Evolutionary conservation across 2,329 filamentous ascomycete genomes (phyloP).

Genomic region (Rhinocladiella mackenziei): DNA sequence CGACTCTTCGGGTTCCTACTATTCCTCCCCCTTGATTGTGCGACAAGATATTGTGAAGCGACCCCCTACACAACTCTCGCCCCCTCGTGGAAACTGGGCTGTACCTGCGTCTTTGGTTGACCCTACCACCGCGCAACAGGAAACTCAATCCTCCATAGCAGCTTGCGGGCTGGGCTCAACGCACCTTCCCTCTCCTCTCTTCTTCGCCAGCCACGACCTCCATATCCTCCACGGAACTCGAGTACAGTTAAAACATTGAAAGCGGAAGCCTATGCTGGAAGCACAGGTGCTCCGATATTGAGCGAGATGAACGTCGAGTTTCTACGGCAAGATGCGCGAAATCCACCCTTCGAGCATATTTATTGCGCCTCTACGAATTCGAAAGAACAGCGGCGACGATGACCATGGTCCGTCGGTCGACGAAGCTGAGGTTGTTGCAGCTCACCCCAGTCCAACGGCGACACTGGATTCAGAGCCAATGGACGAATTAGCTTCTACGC

Average conservation of each 20-base stretch:
- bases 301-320: slow-evolving; percentile 16
- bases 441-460: slow-evolving; percentile 2
- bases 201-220: too few species aligned
- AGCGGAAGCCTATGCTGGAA: slow-evolving; percentile 1
- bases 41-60: slow-evolving; percentile 15
- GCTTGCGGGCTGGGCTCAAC: too few species aligned
- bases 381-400: slow-evolving; percentile 20
- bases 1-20: too few species aligned
- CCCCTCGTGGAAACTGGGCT: neutral
- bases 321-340: slow-evolving; percentile 19
- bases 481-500: slow-evolving; percentile 43
- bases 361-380: slow-evolving; percentile 31
- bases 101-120: too few species aligned
- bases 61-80: neutral
- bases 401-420: slow-evolving; percentile 5
- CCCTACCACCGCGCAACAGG: neutral
- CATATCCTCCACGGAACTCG: too few species aligned
- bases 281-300: slow-evolving; percentile 5
- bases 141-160: neutral
- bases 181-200: too few species aligned
- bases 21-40: slow-evolving; percentile 10
- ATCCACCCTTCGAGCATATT: slow-evolving; percentile 25
- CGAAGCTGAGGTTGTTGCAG: slow-evolving; percentile 21
- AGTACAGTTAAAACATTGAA: too few species aligned
- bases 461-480: slow-evolving; percentile 34